phyloP scores from a whole-genome alignment of 352 stramenopile genomes.

The Phytophthora foliorum region DNA sequence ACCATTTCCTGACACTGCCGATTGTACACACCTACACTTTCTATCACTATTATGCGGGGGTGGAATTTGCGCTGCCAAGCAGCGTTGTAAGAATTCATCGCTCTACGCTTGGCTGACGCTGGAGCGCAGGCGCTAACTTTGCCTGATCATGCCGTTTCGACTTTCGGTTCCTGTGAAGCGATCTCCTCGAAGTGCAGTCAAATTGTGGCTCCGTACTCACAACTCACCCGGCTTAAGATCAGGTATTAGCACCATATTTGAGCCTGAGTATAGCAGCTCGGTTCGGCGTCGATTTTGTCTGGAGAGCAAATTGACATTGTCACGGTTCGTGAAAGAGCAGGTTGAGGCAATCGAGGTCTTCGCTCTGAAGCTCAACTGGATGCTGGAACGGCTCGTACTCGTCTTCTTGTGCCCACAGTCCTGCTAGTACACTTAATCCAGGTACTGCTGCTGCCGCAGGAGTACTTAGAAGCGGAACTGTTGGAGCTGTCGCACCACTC shows the following conservation, averaged over 20 bases:
- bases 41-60: too few relatives aligned
- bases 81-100: too few relatives aligned
- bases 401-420: conserved; percentile 18
- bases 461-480: conserved; percentile 9
- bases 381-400: conserved; percentile 53
- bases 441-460: background rate
- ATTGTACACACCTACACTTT: too few relatives aligned
- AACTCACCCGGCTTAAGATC: too few relatives aligned
- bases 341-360: conserved; percentile 51
- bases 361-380: conserved; percentile 46
- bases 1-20: too few relatives aligned
- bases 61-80: too few relatives aligned
- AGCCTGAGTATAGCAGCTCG: too few relatives aligned
- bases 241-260: too few relatives aligned
- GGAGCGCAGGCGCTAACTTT: too few relatives aligned
- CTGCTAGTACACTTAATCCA: background rate
- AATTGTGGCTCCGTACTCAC: background rate
- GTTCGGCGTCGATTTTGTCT: too few relatives aligned
- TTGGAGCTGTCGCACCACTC: conserved; percentile 6
- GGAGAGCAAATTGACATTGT: background rate
- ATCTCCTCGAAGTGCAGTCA: background rate
- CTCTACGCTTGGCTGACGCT: too few relatives aligned
- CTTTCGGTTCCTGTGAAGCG: background rate
- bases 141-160: too few relatives aligned
- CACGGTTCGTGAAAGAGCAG: conserved; percentile 37